These are phyloP conservation scores for Stropharia rugosoannulata DNA, from an alignment of 768 basidiomycete genomes.

Conservation along the genomic window DNA sequence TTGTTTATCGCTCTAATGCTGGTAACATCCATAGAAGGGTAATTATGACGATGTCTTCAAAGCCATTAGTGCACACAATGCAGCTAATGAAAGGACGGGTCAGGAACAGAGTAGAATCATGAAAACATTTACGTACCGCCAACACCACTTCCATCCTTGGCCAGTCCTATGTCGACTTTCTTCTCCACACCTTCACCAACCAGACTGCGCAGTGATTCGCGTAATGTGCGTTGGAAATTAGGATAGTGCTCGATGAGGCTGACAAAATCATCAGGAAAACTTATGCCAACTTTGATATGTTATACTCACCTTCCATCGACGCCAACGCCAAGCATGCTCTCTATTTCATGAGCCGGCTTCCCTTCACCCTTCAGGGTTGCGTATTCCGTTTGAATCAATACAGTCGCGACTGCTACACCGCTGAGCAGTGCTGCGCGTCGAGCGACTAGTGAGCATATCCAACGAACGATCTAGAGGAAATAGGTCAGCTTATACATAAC, in stretches of 20 bases:
- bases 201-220: slow-evolving; percentile 70
- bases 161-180: slow-evolving; percentile 83
- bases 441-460: slow-evolving; percentile 77
- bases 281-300: neutral
- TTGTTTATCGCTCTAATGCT: neutral
- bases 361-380: slow-evolving; percentile 48
- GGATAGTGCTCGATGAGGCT: slow-evolving; percentile 95
- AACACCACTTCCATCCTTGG: slow-evolving; percentile 96
- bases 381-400: slow-evolving; percentile 78
- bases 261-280: neutral
- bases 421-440: slow-evolving; percentile 82
- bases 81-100: slow-evolving; percentile 49
- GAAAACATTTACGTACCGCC: slow-evolving; percentile 67
- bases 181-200: slow-evolving; percentile 83
- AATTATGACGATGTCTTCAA: slow-evolving; percentile 41
- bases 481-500: neutral
- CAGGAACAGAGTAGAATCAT: slow-evolving; percentile 3
- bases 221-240: slow-evolving; percentile 71
- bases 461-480: slow-evolving; percentile 62
- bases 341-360: slow-evolving; percentile 28
- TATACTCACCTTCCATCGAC: slow-evolving; percentile 81
- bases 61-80: slow-evolving; percentile 83
- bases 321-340: slow-evolving; percentile 71
- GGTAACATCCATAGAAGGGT: neutral
- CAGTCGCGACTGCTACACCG: slow-evolving; percentile 83